A percentile compares a stretch with the other conserved stretches of the same genome.
These are phyloP conservation scores for Glycine latifolia DNA, from an alignment of 306 rosid species.

Conservation along the genomic window DNA sequence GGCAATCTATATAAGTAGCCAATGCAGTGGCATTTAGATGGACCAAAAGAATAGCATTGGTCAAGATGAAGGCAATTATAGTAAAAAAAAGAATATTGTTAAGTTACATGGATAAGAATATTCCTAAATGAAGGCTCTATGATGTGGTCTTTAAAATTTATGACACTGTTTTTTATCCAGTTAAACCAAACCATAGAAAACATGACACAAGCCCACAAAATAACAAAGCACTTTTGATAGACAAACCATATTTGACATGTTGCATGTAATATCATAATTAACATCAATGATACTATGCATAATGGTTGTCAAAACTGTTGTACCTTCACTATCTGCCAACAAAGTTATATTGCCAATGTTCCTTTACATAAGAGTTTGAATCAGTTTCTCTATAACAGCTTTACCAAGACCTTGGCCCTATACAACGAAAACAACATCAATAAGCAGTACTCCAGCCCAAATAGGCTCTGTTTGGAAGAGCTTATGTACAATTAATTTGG, in stretches of 20 bases:
- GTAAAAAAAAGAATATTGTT: neutral
- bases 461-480: too few relatives aligned
- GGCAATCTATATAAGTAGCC: neutral
- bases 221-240: conserved; percentile 16
- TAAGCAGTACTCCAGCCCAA: too few relatives aligned
- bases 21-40: neutral
- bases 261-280: neutral
- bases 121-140: neutral
- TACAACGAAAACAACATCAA: too few relatives aligned
- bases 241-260: conserved; percentile 30
- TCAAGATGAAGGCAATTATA: conserved; percentile 14
- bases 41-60: conserved; percentile 4
- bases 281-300: conserved; percentile 13
- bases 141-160: conserved; percentile 14
- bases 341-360: conserved; percentile 93
- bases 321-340: conserved; percentile 96
- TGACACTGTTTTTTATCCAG: conserved; percentile 11
- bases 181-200: conserved; percentile 17
- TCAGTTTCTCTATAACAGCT: too few relatives aligned
- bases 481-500: too few relatives aligned
- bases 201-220: conserved; percentile 3
- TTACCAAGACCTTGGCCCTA: too few relatives aligned
- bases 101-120: neutral
- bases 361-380: conserved; percentile 87
- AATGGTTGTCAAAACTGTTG: conserved; percentile 13